Percentiles rank a stretch among this genome's conserved stretches.
phyloP scores from a whole-genome alignment of 768 basidiomycete species.

The Megacollybia marginata region DNA sequence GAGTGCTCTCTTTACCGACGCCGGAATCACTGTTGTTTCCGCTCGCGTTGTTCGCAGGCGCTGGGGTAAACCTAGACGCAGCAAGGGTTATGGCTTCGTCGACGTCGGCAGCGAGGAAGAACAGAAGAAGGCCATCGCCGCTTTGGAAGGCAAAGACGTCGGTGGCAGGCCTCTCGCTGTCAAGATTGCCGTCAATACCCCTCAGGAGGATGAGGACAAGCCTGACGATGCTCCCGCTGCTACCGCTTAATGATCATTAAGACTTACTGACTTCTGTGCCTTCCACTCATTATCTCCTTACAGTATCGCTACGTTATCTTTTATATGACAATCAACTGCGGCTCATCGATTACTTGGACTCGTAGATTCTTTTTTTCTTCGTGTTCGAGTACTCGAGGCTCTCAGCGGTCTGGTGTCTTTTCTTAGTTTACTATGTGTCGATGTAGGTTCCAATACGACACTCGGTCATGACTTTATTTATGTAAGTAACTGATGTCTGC shows the following conservation, averaged over 20 bases:
- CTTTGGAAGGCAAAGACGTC: conserved; percentile 82
- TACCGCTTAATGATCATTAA: conserved; percentile 16
- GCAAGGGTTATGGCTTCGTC: conserved; percentile 98
- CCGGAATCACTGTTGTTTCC: conserved; percentile 71
- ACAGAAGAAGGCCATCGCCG: conserved; percentile 86
- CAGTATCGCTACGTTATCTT: conserved; percentile 29
- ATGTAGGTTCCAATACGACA: background rate
- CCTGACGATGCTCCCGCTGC: conserved; percentile 24
- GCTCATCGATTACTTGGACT: conserved; percentile 14
- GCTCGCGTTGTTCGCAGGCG: conserved; percentile 86
- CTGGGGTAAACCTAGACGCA: conserved; percentile 77
- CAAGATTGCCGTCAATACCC: conserved; percentile 90
- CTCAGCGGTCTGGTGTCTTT: conserved; percentile 40
- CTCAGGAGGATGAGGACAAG: conserved; percentile 48
- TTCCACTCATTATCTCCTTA: conserved; percentile 13
- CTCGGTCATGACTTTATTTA: too few species aligned
- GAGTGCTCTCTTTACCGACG: conserved; percentile 76
- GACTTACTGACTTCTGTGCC: conserved; percentile 12
- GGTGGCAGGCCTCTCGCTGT: conserved; percentile 82
- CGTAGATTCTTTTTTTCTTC: background rate
- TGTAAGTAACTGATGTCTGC: too few species aligned
- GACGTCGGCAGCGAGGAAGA: conserved; percentile 86
- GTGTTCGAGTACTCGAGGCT: background rate
- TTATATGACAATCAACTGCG: conserved; percentile 16
- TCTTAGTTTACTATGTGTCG: conserved; percentile 15